Base-by-base conservation (phyloP, 2,329 filamentous ascomycete genomes). In the Alternaria infectoria region DNA sequence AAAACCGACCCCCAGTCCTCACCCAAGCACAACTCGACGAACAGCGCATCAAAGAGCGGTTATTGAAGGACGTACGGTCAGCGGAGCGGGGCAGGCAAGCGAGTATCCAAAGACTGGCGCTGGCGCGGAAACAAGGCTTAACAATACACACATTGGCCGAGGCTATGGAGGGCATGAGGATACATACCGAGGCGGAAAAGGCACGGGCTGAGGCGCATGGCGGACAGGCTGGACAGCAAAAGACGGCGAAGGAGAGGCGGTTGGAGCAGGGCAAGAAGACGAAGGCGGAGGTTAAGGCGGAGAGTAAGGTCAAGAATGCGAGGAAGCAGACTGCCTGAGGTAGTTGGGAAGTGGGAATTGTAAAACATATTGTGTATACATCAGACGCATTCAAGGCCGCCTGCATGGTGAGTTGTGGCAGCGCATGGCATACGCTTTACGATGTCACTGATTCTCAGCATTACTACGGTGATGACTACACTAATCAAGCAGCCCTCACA, bases 1-100 rank as follows among this genome's bases (percentile, higher is more conserved):
- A 88, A 26, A 84, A 87, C 59, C 84, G 92, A 7, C 89, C 90
- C 6, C 84, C 88, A 0, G 84, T 96, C 11, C 90, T 90, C 25
- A 88, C 85, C 0, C 78, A 88, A 49, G 87, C 89, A 55, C 88
- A 93, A 78, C 83, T 87, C 46, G 83, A 88, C 70, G 84, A 77
- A 54, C 81, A 83, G 55, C 84, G 86, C 61, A 84, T 88, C 52
- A 80, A 81, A 28, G 85, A 88, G 77, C 86, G 86, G 59, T 80
- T 82, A 30, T 82, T 81, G 36, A 92, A 92, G 79, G 82, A 86
- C 44, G 83, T 86, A 69, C 82, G 88, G 57, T 82, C 82, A 64
- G 79, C 82, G n/a, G 75, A 76, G 8, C 67, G 68, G 32, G 79
- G 79, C 9, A 67, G 78, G 17, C 28, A 60, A 15, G 64, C 68